phyloP scores from a whole-genome alignment of 169 alveolate species.

The Neospora caninum region DNA sequence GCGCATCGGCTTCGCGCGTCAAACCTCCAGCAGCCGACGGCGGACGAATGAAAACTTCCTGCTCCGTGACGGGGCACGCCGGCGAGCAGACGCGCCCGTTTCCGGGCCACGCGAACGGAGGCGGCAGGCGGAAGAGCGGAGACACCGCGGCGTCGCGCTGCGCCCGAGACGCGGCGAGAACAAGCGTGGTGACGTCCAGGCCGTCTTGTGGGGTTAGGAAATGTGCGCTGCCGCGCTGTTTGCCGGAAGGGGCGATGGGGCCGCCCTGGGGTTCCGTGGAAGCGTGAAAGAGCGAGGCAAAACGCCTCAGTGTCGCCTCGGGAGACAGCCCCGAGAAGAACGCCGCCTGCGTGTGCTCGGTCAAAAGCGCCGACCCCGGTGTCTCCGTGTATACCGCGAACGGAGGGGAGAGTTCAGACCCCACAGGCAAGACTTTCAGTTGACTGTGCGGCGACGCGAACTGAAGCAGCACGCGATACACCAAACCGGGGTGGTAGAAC shows the following conservation, averaged over 20 bases:
- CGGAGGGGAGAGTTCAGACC: background rate
- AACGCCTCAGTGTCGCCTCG: background rate
- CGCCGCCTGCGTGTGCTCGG: background rate
- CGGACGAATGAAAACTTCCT: constrained; percentile 1
- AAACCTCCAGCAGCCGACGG: background rate
- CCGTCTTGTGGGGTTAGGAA: background rate
- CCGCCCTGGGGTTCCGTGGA: too few species aligned
- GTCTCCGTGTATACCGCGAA: background rate
- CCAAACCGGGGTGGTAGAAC: constrained; percentile 4
- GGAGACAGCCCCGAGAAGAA: background rate
- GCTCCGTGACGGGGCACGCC: background rate
- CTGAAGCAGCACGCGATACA: constrained; percentile 28
- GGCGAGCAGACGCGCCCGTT: background rate
- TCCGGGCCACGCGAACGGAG: background rate
- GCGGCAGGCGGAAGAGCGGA: background rate
- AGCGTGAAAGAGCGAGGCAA: background rate
- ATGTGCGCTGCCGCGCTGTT: too few species aligned
- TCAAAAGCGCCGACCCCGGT: background rate
- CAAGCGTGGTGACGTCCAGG: background rate
- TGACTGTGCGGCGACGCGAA: background rate
- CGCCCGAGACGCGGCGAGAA: background rate
- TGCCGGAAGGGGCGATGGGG: too few species aligned
- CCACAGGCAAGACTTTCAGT: background rate
- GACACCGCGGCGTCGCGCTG: background rate
- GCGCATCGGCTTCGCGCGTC: background rate